A percentile compares a stretch with the other conserved stretches of the same genome.
phyloP scores from a whole-genome alignment of 805 yeast species.

The Saturnispora sekii region DNA sequence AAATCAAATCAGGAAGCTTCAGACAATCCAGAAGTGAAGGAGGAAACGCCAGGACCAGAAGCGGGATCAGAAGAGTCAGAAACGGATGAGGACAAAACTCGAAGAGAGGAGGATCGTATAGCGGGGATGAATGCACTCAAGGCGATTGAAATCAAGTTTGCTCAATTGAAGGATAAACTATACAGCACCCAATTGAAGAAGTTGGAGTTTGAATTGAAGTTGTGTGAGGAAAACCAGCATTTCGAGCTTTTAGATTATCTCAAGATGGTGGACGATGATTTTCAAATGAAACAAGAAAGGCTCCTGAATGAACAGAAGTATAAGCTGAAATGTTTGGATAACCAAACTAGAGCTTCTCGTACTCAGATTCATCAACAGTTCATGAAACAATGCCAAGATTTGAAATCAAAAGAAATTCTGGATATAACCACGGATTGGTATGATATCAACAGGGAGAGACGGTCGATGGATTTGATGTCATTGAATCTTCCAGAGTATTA shows the following conservation, averaged over 20 bases:
- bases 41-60: no score
- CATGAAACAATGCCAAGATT: slow-evolving; percentile 55
- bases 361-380: slow-evolving; percentile 79
- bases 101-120: slow-evolving; percentile 36
- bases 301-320: slow-evolving; percentile 40
- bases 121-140: slow-evolving; percentile 67
- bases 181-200: slow-evolving; percentile 75
- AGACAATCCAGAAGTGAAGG: no score
- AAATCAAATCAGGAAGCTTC: slow-evolving; percentile 19
- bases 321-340: slow-evolving; percentile 65
- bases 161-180: slow-evolving; percentile 70
- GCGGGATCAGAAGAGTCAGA: no score
- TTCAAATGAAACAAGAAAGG: slow-evolving; percentile 52
- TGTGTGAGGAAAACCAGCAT: slow-evolving; percentile 84
- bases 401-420: slow-evolving; percentile 53
- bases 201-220: slow-evolving; percentile 71
- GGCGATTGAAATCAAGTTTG: slow-evolving; percentile 78
- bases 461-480: slow-evolving; percentile 62
- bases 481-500: slow-evolving; percentile 40
- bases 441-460: slow-evolving; percentile 78
- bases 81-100: slow-evolving; percentile 17
- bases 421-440: slow-evolving; percentile 85
- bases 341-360: slow-evolving; percentile 71
- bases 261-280: slow-evolving; percentile 59
- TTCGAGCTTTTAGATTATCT: slow-evolving; percentile 76